phyloP scores from a whole-genome alignment of 331 rosid species.

The Pyrus hybrid region DNA sequence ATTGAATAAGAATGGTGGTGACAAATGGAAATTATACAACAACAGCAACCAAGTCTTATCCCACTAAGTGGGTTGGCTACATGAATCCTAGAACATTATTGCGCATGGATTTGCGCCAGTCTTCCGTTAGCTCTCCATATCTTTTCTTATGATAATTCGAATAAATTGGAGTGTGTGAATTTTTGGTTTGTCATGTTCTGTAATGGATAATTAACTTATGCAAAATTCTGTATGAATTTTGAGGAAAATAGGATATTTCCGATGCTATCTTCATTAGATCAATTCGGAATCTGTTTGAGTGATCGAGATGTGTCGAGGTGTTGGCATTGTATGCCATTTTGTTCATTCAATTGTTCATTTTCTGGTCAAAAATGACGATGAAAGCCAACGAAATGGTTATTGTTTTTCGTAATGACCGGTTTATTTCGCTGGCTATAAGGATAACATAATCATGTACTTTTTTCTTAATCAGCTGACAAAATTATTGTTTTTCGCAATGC shows the following conservation, averaged over 20 bases:
- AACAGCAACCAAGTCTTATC: no score
- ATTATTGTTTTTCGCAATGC: no score
- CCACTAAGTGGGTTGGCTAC: no score
- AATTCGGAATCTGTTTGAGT: background rate
- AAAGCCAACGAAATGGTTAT: background rate
- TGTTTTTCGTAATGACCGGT: background rate
- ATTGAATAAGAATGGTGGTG: background rate
- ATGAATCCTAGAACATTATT: no score
- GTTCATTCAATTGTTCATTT: background rate
- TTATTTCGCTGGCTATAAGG: background rate
- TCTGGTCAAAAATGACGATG: background rate
- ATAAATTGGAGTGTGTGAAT: background rate
- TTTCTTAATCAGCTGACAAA: no score
- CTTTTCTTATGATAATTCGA: background rate
- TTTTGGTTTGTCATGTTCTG: background rate
- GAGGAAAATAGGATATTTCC: background rate
- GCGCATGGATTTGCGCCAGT: no score
- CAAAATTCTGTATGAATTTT: background rate
- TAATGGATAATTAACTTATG: background rate
- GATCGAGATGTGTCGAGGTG: background rate
- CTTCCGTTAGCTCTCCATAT: no score
- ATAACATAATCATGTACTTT: background rate
- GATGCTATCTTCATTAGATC: background rate
- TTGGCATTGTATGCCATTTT: background rate
- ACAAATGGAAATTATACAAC: background rate